Evolutionary conservation across 2,329 filamentous ascomycete species (phyloP).

Genomic region (Claviceps purpurea): DNA sequence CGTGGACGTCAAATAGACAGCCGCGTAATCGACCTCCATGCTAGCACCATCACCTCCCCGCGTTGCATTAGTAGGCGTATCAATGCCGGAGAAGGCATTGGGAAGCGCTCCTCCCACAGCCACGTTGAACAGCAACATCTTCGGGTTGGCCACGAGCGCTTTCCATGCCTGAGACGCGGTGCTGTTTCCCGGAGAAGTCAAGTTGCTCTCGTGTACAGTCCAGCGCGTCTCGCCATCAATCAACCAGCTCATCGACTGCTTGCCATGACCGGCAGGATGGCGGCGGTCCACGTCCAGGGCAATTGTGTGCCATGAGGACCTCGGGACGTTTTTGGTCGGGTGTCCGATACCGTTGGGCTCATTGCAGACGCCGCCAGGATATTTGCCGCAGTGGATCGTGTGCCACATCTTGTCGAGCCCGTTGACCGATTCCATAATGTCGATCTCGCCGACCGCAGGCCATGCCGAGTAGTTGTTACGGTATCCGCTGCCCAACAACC

Average conservation of each 20-base stretch:
- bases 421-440: constrained; percentile 31
- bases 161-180: constrained; percentile 14
- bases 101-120: constrained; percentile 26
- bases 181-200: constrained; percentile 9
- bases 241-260: constrained; percentile 21
- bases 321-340: constrained; percentile 9
- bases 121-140: constrained; percentile 26
- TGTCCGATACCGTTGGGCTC: constrained; percentile 23
- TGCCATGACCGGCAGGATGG: constrained; percentile 4
- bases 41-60: constrained; percentile 17
- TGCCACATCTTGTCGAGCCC: constrained; percentile 21
- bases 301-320: constrained; percentile 20
- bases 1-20: constrained; percentile 12
- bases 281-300: constrained; percentile 20
- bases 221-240: constrained; percentile 18
- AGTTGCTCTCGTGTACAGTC: constrained; percentile 13
- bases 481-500: constrained; percentile 27
- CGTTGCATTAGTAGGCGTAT: constrained; percentile 21
- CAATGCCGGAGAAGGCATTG: constrained; percentile 17
- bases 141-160: constrained; percentile 15
- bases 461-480: constrained; percentile 25
- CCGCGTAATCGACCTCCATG: constrained; percentile 28
- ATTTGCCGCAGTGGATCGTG: constrained; percentile 28
- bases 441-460: constrained; percentile 30
- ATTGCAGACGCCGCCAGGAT: constrained; percentile 26